phyloP scores from a whole-genome alignment of 331 rosid genomes.

The Arachis monticola region DNA sequence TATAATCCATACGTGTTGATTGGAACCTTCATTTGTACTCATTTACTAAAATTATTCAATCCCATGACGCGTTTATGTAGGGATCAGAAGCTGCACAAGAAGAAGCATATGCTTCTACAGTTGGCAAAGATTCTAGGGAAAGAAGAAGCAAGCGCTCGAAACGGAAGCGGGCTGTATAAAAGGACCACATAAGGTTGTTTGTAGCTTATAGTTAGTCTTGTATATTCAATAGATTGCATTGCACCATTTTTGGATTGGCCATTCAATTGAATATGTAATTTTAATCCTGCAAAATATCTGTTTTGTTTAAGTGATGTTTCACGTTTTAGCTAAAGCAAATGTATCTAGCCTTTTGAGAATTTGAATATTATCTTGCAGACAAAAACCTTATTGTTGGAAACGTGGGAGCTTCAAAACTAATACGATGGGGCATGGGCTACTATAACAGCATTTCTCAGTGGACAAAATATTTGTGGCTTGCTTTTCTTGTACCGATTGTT shows the following conservation, averaged over 20 bases:
- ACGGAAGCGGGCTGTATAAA: slow-evolving; percentile 81
- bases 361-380: background rate
- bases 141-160: slow-evolving; percentile 97
- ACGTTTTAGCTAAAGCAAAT: slow-evolving; percentile 21
- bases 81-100: slow-evolving; percentile 57
- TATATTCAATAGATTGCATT: slow-evolving; percentile 59
- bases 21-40: background rate
- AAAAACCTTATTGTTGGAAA: background rate
- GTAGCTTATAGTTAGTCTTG: slow-evolving; percentile 72
- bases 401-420: background rate
- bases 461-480: background rate
- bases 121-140: slow-evolving; percentile 64
- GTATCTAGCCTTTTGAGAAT: slow-evolving; percentile 9
- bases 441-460: background rate
- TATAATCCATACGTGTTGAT: slow-evolving; percentile 5
- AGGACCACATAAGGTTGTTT: slow-evolving; percentile 47
- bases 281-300: slow-evolving; percentile 44
- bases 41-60: slow-evolving; percentile 23
- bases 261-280: slow-evolving; percentile 57
- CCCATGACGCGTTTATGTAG: slow-evolving; percentile 54
- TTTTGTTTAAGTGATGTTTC: slow-evolving; percentile 19
- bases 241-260: slow-evolving; percentile 61
- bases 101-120: slow-evolving; percentile 66
- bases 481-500: too few relatives aligned
- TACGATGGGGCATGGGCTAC: background rate